These are phyloP conservation scores for Saraca asoca DNA, from an alignment of 331 rosid genomes.

Conservation along the genomic window DNA sequence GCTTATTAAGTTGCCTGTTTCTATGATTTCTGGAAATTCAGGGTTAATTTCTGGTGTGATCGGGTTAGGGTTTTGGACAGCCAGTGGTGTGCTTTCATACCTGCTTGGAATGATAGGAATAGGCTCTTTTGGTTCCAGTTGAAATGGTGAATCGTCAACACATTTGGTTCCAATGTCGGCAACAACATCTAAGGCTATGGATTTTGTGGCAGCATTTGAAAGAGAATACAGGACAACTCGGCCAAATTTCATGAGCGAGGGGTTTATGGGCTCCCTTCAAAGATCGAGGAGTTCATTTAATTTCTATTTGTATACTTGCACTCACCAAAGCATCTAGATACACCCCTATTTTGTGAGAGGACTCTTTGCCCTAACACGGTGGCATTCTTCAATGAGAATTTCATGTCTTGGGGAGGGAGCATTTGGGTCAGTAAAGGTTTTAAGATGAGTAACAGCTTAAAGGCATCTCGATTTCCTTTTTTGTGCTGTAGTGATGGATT, in stretches of 20 bases:
- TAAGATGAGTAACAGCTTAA: constrained; percentile 95
- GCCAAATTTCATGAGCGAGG: constrained; percentile 80
- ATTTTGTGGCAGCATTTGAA: constrained; percentile 67
- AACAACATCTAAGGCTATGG: constrained; percentile 65
- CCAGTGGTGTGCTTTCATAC: constrained; percentile 88
- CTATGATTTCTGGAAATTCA: constrained; percentile 79
- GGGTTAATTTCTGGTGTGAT: constrained; percentile 81
- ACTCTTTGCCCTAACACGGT: constrained; percentile 68
- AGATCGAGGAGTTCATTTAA: constrained; percentile 72
- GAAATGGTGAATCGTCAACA: constrained; percentile 45
- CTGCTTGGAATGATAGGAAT: constrained; percentile 75
- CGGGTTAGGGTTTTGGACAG: constrained; percentile 90
- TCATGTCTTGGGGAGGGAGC: constrained; percentile 94
- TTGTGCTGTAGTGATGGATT: constrained; percentile 92
- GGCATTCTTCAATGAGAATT: constrained; percentile 79
- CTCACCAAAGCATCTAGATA: constrained; percentile 94
- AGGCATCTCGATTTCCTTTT: constrained; percentile 92
- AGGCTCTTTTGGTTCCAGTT: constrained; percentile 35
- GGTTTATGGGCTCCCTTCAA: constrained; percentile 89
- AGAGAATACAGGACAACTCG: constrained; percentile 61
- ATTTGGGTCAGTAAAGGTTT: constrained; percentile 90
- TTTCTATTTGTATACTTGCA: constrained; percentile 86
- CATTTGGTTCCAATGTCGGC: constrained; percentile 68
- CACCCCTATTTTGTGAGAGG: constrained; percentile 76
- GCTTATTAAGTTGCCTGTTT: constrained; percentile 76